Evolutionary conservation across 352 stramenopile species (phyloP).

Genomic region (Aphanomyces cochlioides): DNA sequence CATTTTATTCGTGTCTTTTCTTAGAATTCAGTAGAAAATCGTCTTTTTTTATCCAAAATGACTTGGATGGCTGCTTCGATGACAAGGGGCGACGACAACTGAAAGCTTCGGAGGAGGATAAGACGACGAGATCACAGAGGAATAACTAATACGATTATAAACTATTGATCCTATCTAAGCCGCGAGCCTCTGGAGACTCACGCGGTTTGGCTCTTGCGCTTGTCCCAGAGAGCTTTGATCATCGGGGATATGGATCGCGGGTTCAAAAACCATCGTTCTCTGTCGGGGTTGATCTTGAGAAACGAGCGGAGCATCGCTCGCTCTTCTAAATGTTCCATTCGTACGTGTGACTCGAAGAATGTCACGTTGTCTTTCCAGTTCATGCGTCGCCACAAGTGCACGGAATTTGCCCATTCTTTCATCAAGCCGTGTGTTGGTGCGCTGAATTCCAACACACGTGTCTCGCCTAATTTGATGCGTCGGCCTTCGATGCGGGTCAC

Average conservation of each 20-base stretch:
- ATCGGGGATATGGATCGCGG: constrained; percentile 16
- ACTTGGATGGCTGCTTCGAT: too few species aligned
- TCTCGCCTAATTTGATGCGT: constrained; percentile 70
- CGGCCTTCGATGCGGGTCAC: constrained; percentile 73
- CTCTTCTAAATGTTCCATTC: constrained; percentile 57
- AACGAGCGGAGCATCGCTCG: constrained; percentile 50
- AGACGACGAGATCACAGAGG: neutral
- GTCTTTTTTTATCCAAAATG: too few species aligned
- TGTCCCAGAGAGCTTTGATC: constrained; percentile 24
- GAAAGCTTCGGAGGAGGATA: too few species aligned
- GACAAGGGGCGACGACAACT: too few species aligned
- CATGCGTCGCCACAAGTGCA: constrained; percentile 81
- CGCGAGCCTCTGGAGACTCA: neutral
- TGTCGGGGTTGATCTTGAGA: constrained; percentile 35
- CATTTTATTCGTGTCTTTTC: too few species aligned
- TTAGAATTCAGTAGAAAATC: too few species aligned
- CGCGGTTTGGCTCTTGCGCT: constrained; percentile 25
- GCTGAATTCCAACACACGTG: constrained; percentile 59
- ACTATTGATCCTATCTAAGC: neutral
- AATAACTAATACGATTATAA: neutral
- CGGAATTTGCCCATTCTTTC: constrained; percentile 82
- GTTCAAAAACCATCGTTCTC: constrained; percentile 9
- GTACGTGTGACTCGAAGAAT: constrained; percentile 63
- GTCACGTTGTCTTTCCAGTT: constrained; percentile 86
- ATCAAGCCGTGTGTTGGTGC: constrained; percentile 69